phyloP scores from a whole-genome alignment of 148 eudicot genomes.

The Vaccinium macrocarpon region DNA sequence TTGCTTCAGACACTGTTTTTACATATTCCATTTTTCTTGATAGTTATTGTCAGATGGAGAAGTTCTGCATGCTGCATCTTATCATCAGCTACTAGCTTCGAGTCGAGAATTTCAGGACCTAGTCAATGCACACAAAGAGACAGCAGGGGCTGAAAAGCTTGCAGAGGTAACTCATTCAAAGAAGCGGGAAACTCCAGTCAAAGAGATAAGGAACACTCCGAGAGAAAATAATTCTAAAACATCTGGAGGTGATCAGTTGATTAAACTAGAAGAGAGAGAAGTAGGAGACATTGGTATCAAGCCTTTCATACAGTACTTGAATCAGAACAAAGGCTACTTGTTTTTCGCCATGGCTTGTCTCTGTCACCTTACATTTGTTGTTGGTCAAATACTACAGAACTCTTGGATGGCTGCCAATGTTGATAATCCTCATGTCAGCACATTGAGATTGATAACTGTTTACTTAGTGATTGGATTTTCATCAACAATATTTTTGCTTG shows the following conservation, averaged over 20 bases:
- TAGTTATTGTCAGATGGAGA: constrained; percentile 92
- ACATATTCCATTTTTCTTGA: constrained; percentile 2
- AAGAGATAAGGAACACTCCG: constrained; percentile 41
- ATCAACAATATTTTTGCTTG: constrained; percentile 46
- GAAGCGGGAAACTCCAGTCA: constrained; percentile 25
- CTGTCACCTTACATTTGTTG: constrained; percentile 44
- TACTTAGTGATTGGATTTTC: constrained; percentile 60
- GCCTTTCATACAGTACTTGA: constrained; percentile 71
- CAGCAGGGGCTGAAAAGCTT: constrained; percentile 65
- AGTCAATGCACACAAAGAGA: constrained; percentile 88
- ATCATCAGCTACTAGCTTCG: constrained; percentile 51
- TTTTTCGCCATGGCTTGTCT: constrained; percentile 47
- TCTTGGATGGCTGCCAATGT: constrained; percentile 93
- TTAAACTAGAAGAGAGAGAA: constrained; percentile 81
- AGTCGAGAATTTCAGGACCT: constrained; percentile 73
- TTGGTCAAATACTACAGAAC: constrained; percentile 68
- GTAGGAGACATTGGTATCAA: constrained; percentile 78
- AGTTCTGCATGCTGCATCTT: constrained; percentile 60
- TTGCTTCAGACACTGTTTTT: not conserved
- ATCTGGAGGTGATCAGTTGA: constrained; percentile 56
- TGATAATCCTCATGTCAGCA: constrained; percentile 57
- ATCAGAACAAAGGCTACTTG: constrained; percentile 62
- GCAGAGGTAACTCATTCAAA: constrained; percentile 33
- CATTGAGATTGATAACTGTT: constrained; percentile 56
- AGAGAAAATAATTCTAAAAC: constrained; percentile 30